Conservation (phyloP, 768 basidiomycete species). For the Mrakia gelida region DNA sequence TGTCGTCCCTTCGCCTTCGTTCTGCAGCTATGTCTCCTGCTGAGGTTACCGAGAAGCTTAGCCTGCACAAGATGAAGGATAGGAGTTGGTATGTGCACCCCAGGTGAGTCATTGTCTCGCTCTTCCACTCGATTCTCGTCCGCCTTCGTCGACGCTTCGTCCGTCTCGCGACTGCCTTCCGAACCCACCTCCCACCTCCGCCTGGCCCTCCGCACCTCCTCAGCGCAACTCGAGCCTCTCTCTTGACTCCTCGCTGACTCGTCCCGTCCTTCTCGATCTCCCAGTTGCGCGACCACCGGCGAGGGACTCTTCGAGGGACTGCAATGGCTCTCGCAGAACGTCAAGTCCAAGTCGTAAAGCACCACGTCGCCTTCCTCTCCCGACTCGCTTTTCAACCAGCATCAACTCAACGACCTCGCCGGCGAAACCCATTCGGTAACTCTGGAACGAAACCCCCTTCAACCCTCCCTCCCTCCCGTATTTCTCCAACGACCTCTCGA, state of each 20-base stretch:
- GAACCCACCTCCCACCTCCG: no score
- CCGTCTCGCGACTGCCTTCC: no score
- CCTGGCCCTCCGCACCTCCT: no score
- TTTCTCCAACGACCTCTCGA: no score
- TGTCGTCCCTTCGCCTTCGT: background rate
- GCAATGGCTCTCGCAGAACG: slow-evolving; percentile 32
- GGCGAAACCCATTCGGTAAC: no score
- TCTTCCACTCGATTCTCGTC: background rate
- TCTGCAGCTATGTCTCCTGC: slow-evolving; percentile 92
- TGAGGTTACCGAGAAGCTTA: slow-evolving; percentile 95
- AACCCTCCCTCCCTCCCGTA: no score
- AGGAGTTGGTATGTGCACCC: slow-evolving; percentile 99
- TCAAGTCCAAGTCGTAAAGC: slow-evolving; percentile 19
- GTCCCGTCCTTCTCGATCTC: background rate
- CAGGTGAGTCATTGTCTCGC: slow-evolving; percentile 57
- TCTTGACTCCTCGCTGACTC: background rate
- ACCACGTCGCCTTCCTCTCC: background rate
- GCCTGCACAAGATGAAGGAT: slow-evolving; percentile 91
- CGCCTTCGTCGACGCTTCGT: background rate
- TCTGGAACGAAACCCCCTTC: no score
- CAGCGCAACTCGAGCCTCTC: no score
- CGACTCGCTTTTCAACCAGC: no score
- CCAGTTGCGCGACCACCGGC: slow-evolving; percentile 89
- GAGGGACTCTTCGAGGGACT: slow-evolving; percentile 91
- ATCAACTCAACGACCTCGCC: no score